phyloP scores from a whole-genome alignment of 805 yeast genomes.

The Priceomyces haplophilus region DNA sequence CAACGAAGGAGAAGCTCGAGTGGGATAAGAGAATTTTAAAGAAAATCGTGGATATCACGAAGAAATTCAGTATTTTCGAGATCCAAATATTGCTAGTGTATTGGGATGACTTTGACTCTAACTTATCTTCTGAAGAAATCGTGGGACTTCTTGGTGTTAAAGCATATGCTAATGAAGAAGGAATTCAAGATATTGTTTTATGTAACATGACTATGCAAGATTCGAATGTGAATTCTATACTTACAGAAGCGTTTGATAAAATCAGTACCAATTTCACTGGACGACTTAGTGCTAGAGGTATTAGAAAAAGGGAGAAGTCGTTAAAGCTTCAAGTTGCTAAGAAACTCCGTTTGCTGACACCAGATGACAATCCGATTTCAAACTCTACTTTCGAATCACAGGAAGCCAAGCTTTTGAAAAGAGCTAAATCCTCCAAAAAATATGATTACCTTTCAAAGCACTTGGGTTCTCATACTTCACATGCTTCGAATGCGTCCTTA shows the following conservation, averaged over 20 bases:
- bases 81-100: slow-evolving; percentile 39
- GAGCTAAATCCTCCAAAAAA: slow-evolving; percentile 27
- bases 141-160: slow-evolving; percentile 14
- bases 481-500: slow-evolving; percentile 7
- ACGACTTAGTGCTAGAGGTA: slow-evolving; percentile 29
- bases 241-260: slow-evolving; percentile 20
- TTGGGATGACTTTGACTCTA: slow-evolving; percentile 36
- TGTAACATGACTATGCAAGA: slow-evolving; percentile 34
- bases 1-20: slow-evolving; percentile 29
- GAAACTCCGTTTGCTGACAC: not conserved
- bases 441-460: slow-evolving; percentile 36
- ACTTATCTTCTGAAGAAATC: slow-evolving; percentile 14
- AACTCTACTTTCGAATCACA: slow-evolving; percentile 16
- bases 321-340: slow-evolving; percentile 1
- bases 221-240: slow-evolving; percentile 22
- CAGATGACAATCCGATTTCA: slow-evolving; percentile 2
- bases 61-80: slow-evolving; percentile 34
- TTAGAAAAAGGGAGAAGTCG: slow-evolving; percentile 16
- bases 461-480: slow-evolving; percentile 6
- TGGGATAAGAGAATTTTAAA: slow-evolving; percentile 35
- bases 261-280: slow-evolving; percentile 25
- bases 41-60: slow-evolving; percentile 33
- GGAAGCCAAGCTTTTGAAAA: slow-evolving; percentile 23
- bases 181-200: slow-evolving; percentile 20
- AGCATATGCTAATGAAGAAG: slow-evolving; percentile 8